Evolutionary conservation across 2,329 filamentous ascomycete species (phyloP).

Genomic region (Penicillium sp.): DNA sequence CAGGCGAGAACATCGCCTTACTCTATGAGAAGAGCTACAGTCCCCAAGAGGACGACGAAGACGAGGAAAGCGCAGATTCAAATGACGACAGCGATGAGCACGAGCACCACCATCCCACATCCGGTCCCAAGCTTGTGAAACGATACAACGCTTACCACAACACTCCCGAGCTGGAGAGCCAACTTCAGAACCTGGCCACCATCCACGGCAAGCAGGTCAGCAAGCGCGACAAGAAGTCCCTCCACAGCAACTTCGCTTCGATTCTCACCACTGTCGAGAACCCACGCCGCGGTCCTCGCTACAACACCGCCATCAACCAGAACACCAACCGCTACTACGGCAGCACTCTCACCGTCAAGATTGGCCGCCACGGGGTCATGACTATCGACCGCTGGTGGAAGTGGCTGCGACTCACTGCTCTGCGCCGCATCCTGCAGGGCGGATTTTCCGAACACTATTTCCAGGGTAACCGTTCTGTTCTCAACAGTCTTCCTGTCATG

Average conservation of each 20-base stretch:
- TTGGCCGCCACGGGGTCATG: conserved; percentile 57
- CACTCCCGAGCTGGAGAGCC: conserved; percentile 58
- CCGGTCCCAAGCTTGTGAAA: conserved; percentile 52
- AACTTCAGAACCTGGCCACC: conserved; percentile 58
- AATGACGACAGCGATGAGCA: conserved; percentile 44
- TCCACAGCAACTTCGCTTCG: conserved; percentile 66
- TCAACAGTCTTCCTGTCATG: conserved; percentile 56
- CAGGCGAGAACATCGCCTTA: conserved; percentile 76
- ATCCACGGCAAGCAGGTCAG: conserved; percentile 61
- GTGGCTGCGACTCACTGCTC: conserved; percentile 59
- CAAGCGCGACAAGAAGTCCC: conserved; percentile 63
- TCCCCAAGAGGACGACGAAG: conserved; percentile 58
- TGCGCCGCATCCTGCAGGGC: conserved; percentile 60
- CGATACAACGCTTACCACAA: conserved; percentile 67
- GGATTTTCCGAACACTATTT: conserved; percentile 62
- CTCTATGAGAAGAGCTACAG: conserved; percentile 73
- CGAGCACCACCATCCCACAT: conserved; percentile 38
- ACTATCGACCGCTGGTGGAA: conserved; percentile 74
- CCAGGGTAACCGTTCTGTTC: conserved; percentile 59
- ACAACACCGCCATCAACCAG: conserved; percentile 61
- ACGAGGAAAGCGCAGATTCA: conserved; percentile 44
- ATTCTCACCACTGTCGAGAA: conserved; percentile 65
- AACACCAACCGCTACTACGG: conserved; percentile 61
- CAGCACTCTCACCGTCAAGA: conserved; percentile 59
- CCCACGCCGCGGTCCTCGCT: conserved; percentile 63